Percentiles rank a stretch among this genome's conserved stretches.
These are phyloP conservation scores for Pseudisothecium myosuroides DNA, from an alignment of 225 moss, liverwort and hornwort genomes.

Conservation along the genomic window DNA sequence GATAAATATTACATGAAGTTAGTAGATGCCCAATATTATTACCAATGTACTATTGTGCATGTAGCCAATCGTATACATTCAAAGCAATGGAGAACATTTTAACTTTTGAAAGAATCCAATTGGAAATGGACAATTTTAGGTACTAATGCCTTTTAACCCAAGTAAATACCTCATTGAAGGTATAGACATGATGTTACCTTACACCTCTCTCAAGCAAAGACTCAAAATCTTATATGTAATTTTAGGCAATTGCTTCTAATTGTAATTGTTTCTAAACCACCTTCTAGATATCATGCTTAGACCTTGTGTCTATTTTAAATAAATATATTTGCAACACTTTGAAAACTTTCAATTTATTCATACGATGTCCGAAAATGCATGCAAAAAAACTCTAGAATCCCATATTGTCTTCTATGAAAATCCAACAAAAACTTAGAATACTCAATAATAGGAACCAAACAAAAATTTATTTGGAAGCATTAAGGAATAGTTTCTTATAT, in stretches of 20 bases:
- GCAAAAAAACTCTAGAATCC: neutral
- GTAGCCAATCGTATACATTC: neutral
- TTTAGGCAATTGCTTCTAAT: neutral
- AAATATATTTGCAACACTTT: too few species aligned
- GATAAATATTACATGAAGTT: fast-evolving
- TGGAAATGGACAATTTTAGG: neutral
- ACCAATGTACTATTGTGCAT: neutral
- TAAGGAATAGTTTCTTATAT: neutral
- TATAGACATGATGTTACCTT: neutral
- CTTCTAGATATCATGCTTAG: neutral
- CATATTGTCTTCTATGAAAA: neutral
- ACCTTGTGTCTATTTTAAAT: neutral
- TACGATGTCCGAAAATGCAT: too few species aligned
- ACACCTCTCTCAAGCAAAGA: neutral
- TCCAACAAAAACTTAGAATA: neutral
- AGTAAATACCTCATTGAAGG: fast-evolving
- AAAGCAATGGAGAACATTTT: neutral
- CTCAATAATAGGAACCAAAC: neutral
- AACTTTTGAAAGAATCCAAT: neutral
- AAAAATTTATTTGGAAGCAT: neutral
- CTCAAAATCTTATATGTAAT: neutral
- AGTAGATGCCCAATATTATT: neutral
- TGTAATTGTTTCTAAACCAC: neutral
- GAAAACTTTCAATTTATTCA: too few species aligned
- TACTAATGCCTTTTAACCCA: fast-evolving